These are phyloP conservation scores for Urtica urens DNA, from an alignment of 306 rosid genomes.

Conservation along the genomic window DNA sequence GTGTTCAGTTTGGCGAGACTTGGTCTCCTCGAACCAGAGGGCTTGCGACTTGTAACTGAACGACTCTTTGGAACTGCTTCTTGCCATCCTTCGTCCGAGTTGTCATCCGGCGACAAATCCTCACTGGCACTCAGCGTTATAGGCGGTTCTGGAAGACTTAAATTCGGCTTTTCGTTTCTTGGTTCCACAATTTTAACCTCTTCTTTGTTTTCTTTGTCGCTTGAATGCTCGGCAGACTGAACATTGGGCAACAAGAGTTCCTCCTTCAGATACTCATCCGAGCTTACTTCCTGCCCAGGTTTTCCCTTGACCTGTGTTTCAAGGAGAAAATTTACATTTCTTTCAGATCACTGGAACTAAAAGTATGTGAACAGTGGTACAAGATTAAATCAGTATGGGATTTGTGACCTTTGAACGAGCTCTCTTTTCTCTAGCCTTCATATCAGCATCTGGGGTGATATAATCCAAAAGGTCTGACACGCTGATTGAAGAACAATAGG, in stretches of 20 bases:
- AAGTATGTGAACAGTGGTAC: not conserved
- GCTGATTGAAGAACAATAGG: slow-evolving; percentile 29
- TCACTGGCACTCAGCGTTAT: slow-evolving; percentile 20
- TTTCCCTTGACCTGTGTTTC: slow-evolving; percentile 68
- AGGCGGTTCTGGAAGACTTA: slow-evolving; percentile 32
- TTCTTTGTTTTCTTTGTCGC: slow-evolving; percentile 79
- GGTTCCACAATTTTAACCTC: slow-evolving; percentile 39
- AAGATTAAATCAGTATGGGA: slow-evolving; percentile 10
- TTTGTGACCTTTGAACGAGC: slow-evolving; percentile 78
- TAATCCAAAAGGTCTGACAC: slow-evolving; percentile 98
- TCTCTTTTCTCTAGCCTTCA: slow-evolving; percentile 79
- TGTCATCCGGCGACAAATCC: slow-evolving; percentile 43
- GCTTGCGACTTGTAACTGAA: slow-evolving; percentile 59
- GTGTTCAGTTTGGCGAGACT: slow-evolving; percentile 81
- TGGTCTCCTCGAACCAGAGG: slow-evolving; percentile 71
- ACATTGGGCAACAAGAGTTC: slow-evolving; percentile 33
- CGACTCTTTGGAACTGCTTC: slow-evolving; percentile 95
- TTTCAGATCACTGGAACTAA: slow-evolving; percentile 11
- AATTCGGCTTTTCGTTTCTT: slow-evolving; percentile 37
- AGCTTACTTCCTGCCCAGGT: slow-evolving; percentile 52
- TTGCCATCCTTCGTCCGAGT: slow-evolving; percentile 93
- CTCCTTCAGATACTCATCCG: slow-evolving; percentile 60
- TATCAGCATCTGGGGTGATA: slow-evolving; percentile 84
- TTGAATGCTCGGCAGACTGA: slow-evolving; percentile 40
- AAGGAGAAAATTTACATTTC: slow-evolving; percentile 8